Percentiles rank a stretch among this genome's conserved stretches.
Evolutionary conservation across 1,284 basidiomycete genomes (phyloP).

Genomic region (Amylostereum chailletii): DNA sequence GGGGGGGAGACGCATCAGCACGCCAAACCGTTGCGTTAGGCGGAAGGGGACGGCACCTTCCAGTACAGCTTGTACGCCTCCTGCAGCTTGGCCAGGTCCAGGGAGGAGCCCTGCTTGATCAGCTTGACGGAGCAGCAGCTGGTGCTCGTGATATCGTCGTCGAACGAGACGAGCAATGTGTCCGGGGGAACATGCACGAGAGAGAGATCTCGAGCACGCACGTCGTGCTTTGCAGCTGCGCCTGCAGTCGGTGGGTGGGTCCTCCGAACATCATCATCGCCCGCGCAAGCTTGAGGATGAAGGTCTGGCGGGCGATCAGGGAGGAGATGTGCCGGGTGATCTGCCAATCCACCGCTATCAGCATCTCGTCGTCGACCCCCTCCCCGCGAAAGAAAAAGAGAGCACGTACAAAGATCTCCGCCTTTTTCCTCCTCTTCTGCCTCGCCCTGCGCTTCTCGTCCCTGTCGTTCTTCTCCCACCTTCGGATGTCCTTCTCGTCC

Average conservation of each 20-base stretch:
- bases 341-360: no score
- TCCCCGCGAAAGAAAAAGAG: neutral
- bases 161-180: slow-evolving; percentile 76
- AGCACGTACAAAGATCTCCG: slow-evolving; percentile 64
- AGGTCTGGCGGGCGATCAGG: slow-evolving; percentile 82
- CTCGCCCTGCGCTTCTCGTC: slow-evolving; percentile 29
- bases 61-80: slow-evolving; percentile 77
- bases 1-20: slow-evolving; percentile 16
- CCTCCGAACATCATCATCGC: slow-evolving; percentile 95
- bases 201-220: slow-evolving; percentile 79
- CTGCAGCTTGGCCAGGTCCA: slow-evolving; percentile 74
- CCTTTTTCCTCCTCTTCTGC: slow-evolving; percentile 50
- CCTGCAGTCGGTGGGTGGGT: slow-evolving; percentile 82
- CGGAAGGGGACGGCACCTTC: slow-evolving; percentile 38
- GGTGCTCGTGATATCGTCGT: slow-evolving; percentile 78
- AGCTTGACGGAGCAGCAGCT: slow-evolving; percentile 81
- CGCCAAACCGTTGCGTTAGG: neutral
- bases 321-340: slow-evolving; percentile 2
- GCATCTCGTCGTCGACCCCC: no score
- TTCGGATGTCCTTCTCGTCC: slow-evolving; percentile 18
- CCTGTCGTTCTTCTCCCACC: neutral
- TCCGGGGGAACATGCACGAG: slow-evolving; percentile 82
- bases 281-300: slow-evolving; percentile 82
- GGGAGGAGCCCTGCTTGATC: slow-evolving; percentile 66
- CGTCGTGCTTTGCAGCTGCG: slow-evolving; percentile 83